Percentiles rank a stretch among this genome's conserved stretches.
Conservation (phyloP, 1,284 basidiomycete species). For the Irpex sp. region DNA sequence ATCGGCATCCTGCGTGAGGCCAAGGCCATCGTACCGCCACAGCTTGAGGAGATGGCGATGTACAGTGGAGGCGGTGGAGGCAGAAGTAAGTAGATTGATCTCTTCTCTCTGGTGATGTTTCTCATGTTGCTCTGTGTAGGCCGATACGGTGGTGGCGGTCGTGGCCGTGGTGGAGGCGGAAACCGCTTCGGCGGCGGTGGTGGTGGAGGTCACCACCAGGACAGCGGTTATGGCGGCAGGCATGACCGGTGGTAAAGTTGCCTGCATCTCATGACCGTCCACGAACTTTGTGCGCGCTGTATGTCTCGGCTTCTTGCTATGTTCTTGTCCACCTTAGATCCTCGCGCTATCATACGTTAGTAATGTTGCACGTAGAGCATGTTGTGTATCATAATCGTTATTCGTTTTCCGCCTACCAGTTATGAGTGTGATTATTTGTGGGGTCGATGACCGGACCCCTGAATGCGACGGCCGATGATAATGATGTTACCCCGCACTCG, state of each 20-base stretch:
- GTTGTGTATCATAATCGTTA: not conserved
- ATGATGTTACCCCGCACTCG: not conserved
- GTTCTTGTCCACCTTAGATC: not conserved
- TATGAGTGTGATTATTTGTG: too few species aligned
- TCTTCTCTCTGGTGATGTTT: not conserved
- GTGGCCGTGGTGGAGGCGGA: conserved; percentile 29
- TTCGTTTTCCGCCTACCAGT: not conserved
- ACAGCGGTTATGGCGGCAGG: conserved; percentile 27
- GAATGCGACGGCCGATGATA: too few species aligned
- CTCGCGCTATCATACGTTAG: not conserved
- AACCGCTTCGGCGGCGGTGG: conserved; percentile 33
- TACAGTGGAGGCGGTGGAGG: conserved; percentile 79
- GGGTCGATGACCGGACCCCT: too few species aligned
- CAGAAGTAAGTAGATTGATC: conserved; percentile 45
- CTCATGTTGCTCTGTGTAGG: conserved; percentile 14
- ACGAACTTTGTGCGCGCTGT: not conserved
- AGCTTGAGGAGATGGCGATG: conserved; percentile 91
- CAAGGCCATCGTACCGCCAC: conserved; percentile 83
- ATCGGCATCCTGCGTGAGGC: conserved; percentile 88
- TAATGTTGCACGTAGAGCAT: not conserved
- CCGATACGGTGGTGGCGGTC: conserved; percentile 26
- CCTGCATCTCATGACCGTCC: not conserved
- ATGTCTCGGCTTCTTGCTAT: not conserved
- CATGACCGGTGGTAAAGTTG: conserved; percentile 27
- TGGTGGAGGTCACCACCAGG: conserved; percentile 15